A percentile compares a stretch with the other conserved stretches of the same genome.
Evolutionary conservation across 2,329 filamentous ascomycete species (phyloP).

Genomic region (Passalora sequoiae): DNA sequence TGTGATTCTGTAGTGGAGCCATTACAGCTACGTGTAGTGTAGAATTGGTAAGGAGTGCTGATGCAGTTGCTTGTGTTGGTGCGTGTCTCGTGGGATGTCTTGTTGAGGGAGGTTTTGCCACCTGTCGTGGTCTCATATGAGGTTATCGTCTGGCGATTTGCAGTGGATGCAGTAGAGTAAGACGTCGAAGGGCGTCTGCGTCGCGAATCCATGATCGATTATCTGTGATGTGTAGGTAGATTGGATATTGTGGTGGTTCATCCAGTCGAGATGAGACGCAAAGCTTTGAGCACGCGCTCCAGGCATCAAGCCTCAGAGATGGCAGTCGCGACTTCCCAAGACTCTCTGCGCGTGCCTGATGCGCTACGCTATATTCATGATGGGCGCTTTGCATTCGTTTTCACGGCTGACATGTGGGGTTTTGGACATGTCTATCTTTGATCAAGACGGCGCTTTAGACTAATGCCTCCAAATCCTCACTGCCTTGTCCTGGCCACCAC

Average conservation of each 20-base stretch:
- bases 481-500: constrained; percentile 85
- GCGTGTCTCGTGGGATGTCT: constrained; percentile 4
- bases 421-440: too few species aligned
- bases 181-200: constrained; percentile 7
- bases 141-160: neutral
- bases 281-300: neutral
- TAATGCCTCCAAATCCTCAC: constrained; percentile 62
- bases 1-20: constrained; percentile 23
- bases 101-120: neutral
- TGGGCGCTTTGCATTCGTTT: too few species aligned
- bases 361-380: too few species aligned
- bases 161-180: neutral
- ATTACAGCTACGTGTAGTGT: constrained; percentile 11
- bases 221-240: neutral
- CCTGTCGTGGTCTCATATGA: neutral
- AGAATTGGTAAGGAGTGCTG: constrained; percentile 10
- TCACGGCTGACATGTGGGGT: too few species aligned
- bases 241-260: neutral
- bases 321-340: neutral
- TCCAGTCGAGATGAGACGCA: neutral
- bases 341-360: too few species aligned
- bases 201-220: constrained; percentile 4
- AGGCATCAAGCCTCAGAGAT: neutral
- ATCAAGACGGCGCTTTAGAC: too few species aligned
- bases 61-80: neutral